Percentiles rank a stretch among this genome's conserved stretches.
Evolutionary conservation across 768 basidiomycete genomes (phyloP).

Genomic region (Termitomyces bulborhizus): DNA sequence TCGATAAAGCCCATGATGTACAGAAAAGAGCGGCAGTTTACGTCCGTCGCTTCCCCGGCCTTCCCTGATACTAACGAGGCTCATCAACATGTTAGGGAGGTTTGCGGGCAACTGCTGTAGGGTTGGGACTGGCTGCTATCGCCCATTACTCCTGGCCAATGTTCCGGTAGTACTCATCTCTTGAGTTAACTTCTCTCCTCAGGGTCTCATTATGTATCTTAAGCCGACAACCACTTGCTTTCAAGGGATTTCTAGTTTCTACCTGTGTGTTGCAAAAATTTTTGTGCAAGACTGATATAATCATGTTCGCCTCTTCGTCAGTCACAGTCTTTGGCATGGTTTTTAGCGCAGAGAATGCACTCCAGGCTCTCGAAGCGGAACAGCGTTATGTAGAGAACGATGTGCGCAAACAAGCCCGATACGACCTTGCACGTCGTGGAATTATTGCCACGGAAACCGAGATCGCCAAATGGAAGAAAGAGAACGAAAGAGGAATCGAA

Average conservation of each 20-base stretch:
- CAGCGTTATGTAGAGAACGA: constrained; percentile 63
- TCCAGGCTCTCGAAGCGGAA: constrained; percentile 62
- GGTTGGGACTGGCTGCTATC: constrained; percentile 55
- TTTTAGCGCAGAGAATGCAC: constrained; percentile 69
- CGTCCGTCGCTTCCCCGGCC: constrained; percentile 28
- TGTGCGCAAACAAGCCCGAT: constrained; percentile 65
- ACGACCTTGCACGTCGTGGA: constrained; percentile 70
- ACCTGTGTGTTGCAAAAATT: constrained; percentile 45
- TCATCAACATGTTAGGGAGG: constrained; percentile 38
- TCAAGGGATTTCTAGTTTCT: constrained; percentile 76
- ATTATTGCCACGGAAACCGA: constrained; percentile 79
- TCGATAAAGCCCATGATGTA: constrained; percentile 51
- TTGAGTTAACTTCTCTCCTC: neutral
- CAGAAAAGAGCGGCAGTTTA: constrained; percentile 54
- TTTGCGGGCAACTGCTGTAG: constrained; percentile 42
- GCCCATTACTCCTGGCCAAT: constrained; percentile 67
- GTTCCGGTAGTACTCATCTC: constrained; percentile 45
- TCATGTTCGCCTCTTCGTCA: constrained; percentile 8
- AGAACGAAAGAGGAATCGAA: constrained; percentile 12
- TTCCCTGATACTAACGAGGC: constrained; percentile 5
- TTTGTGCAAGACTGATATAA: neutral
- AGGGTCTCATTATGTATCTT: neutral
- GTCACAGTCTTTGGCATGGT: constrained; percentile 67
- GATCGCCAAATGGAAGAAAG: constrained; percentile 72
- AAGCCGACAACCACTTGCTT: constrained; percentile 74